A percentile compares a stretch with the other conserved stretches of the same genome.
Evolutionary conservation across 345 rosid species (phyloP).

Genomic region (Bruguiera sexangula): DNA sequence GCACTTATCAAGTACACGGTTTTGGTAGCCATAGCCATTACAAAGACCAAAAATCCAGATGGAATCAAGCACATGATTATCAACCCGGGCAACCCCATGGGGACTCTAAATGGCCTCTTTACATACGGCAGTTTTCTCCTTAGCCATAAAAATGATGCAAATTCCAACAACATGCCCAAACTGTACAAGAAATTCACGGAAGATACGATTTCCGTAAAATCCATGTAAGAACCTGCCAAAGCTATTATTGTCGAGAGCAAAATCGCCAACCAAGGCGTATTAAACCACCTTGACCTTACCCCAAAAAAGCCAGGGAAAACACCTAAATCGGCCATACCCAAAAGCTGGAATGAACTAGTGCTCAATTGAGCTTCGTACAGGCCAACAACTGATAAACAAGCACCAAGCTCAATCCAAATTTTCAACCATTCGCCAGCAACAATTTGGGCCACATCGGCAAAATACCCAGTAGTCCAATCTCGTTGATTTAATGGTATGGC

Average conservation of each 20-base stretch:
- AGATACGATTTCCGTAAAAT: constrained; percentile 35
- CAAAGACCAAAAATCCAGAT: constrained; percentile 33
- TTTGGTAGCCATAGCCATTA: constrained; percentile 33
- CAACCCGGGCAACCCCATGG: constrained; percentile 35
- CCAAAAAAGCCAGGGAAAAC: constrained; percentile 22
- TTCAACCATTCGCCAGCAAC: constrained; percentile 31
- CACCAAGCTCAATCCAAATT: constrained; percentile 26
- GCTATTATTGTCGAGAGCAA: constrained; percentile 29
- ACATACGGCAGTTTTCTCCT: constrained; percentile 32
- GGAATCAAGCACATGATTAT: constrained; percentile 38
- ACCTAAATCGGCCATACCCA: constrained; percentile 32
- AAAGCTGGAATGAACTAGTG: constrained; percentile 17
- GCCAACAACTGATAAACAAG: constrained; percentile 21
- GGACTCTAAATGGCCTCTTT: constrained; percentile 41
- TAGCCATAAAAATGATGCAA: constrained; percentile 44
- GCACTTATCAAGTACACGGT: constrained; percentile 30
- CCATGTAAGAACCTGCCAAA: constrained; percentile 24
- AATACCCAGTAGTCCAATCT: constrained; percentile 24
- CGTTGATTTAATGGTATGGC: constrained; percentile 13
- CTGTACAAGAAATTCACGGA: constrained; percentile 44
- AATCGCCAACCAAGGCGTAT: constrained; percentile 48
- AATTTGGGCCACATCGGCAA: constrained; percentile 19
- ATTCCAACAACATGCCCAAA: constrained; percentile 49
- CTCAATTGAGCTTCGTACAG: constrained; percentile 29
- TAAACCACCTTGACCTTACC: constrained; percentile 28